Evolutionary conservation across 371 early-diverging fungal genomes (phyloP), one percentile per base, ranked within the genome.

Genomic region (Apophysomyces elegans): DNA sequence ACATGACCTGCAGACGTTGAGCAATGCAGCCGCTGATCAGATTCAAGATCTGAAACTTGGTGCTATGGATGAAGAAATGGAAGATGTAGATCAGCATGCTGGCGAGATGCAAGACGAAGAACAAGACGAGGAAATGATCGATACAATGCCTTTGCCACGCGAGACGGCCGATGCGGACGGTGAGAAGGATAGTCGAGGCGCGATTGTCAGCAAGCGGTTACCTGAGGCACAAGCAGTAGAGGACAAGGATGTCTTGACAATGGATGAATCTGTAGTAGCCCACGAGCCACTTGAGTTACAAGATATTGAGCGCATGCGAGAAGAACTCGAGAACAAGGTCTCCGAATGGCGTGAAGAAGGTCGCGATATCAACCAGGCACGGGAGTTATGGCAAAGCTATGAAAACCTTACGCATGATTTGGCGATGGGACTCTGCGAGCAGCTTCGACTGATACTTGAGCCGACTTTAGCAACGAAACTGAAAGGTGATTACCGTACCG

Each of bases 401-500:
- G 91, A 91, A 66, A 85, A 87, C n/a, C 74, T 95, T 61, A 95
- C 94, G 3, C 91, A 93, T 67, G 94, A 96, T 65, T 86, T 96
- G 39, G 90, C 99, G 3, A 89, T 95, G 72, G 84, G 91, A 36
- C 86, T 99, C 9, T 94, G 95, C 69, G 98, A 99, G 78, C 95
- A 98, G 69, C 87, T 99, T 45, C 91, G 98, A 14, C 86, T 97
- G 64, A 96, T 99, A 67, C 85, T 99, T 59, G 99, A 98, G 69
- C 97, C 98, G 0, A 99, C 99, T 32, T 87, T 96, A 72, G 96
- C 96, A 1, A 93, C 95, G 37, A 96, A 97, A 75, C 91, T 99
- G 66, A 94, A 92, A 75, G 99, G 99, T 50, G 99, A 99, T 85
- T 99, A 98, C 80, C 92, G 93, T 61, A 98, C 95, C 39, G 99